Percentiles rank a stretch among this genome's conserved stretches.
phyloP scores from a whole-genome alignment of 1,139 yeast species.

The Taiozyma onychis region DNA sequence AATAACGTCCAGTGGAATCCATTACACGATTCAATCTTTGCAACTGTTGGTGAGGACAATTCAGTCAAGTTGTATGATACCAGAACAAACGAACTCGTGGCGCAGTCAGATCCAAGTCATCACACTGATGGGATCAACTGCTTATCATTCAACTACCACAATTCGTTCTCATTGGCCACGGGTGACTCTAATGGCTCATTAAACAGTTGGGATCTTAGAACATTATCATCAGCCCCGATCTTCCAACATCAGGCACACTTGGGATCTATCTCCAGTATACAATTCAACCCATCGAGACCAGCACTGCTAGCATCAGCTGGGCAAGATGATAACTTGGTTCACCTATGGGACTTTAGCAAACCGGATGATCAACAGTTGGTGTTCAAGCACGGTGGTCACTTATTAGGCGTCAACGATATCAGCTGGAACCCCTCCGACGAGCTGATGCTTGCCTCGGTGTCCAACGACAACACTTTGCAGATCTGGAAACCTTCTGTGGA shows the following conservation, averaged over 20 bases:
- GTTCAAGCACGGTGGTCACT: slow-evolving; percentile 87
- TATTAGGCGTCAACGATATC: slow-evolving; percentile 80
- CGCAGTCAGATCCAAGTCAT: slow-evolving; percentile 19
- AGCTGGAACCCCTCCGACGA: slow-evolving; percentile 81
- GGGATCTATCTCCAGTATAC: slow-evolving; percentile 59
- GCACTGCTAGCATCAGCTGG: slow-evolving; percentile 70
- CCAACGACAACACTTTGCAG: slow-evolving; percentile 86
- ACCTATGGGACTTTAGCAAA: slow-evolving; percentile 58
- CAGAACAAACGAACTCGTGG: slow-evolving; percentile 26
- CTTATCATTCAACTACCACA: slow-evolving; percentile 55
- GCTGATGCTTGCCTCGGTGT: slow-evolving; percentile 77
- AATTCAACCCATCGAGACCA: slow-evolving; percentile 70
- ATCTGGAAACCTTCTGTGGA: slow-evolving; percentile 46
- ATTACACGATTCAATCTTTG: slow-evolving; percentile 51
- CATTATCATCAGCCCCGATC: slow-evolving; percentile 28
- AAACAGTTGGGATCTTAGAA: slow-evolving; percentile 67
- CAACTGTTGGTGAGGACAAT: slow-evolving; percentile 54
- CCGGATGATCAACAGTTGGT: slow-evolving; percentile 38
- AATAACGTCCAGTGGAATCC: slow-evolving; percentile 62
- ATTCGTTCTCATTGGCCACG: slow-evolving; percentile 53
- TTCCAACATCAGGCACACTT: slow-evolving; percentile 41
- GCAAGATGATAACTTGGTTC: slow-evolving; percentile 58
- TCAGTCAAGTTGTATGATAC: slow-evolving; percentile 44
- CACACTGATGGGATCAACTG: slow-evolving; percentile 54
- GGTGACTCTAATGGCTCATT: slow-evolving; percentile 64